Evolutionary conservation across 2,329 filamentous ascomycete species (phyloP), one percentile per base, ranked within the genome.

Genomic region (Colletotrichum scovillei): DNA sequence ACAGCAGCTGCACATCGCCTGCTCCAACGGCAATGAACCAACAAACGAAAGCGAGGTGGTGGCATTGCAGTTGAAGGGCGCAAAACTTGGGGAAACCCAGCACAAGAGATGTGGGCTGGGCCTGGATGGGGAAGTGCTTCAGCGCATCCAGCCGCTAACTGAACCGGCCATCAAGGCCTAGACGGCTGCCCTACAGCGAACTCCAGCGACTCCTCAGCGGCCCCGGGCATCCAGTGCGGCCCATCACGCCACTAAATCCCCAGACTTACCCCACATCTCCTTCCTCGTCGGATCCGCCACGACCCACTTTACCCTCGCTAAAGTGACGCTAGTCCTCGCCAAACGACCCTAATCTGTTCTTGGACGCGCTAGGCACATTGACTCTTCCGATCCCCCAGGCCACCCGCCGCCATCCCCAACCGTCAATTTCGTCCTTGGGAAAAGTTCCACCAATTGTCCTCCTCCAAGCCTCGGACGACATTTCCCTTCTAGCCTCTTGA

Each of bases 171-270:
- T 58, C 19, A 19, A 35, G 55, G 55, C 55, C 28, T 9, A 38
- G 52, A 26, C 9, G 22, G 8, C 1, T 46, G 38, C 35, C 6
- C 7, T 62, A 38, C 59, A 46, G 59, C 16, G 38, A 7, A 16
- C 28, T 42, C 24, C 6, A 19, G 46, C 22, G 24, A 42, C 52
- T 26, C 46, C 32, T 63, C 38, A 63, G 26, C 35, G 35, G 26
- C 46, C 42, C 64, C 38, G 24, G 22, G 68, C 46, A 42, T 56
- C 68, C 63, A 60, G 28, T 56, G 69, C 69, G 58, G 65, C 52
- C 58, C 69, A 72, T 72, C 69, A 72, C 69, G 67, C 71, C 71
- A 73, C 71, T 70, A 71, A 73, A 70, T 71, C 71, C 71, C 71
- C 71, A 71, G 71, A 73, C 67, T 70, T 73, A 56, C 60, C 70